Evolutionary conservation across 1,284 basidiomycete genomes (phyloP).

Genomic region (Rugiboletus extremiorientalis): DNA sequence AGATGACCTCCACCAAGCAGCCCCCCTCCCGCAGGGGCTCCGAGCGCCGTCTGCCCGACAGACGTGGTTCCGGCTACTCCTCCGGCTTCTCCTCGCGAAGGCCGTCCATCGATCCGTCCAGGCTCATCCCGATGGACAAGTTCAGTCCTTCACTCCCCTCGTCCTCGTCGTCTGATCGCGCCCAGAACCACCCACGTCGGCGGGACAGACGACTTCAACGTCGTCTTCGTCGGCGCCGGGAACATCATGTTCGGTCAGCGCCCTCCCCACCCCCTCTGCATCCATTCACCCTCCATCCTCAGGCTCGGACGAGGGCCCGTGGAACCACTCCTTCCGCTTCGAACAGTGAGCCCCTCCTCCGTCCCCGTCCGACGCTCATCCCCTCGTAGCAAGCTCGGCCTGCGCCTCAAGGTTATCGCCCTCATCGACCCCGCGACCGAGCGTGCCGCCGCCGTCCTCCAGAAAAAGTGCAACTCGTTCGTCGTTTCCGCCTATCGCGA

Average conservation of each 20-base stretch:
- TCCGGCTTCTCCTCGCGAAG: conserved; percentile 53
- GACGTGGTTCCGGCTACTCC: conserved; percentile 44
- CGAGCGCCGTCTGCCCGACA: conserved; percentile 38
- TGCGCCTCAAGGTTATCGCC: conserved; percentile 93
- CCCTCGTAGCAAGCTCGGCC: conserved; percentile 83
- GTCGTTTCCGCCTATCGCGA: conserved; percentile 92
- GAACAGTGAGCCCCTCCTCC: conserved; percentile 63
- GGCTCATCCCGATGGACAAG: conserved; percentile 79
- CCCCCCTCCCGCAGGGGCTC: conserved; percentile 36
- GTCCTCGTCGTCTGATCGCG: conserved; percentile 8
- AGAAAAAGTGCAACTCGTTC: conserved; percentile 92
- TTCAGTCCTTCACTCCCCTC: conserved; percentile 32
- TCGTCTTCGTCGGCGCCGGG: conserved; percentile 90
- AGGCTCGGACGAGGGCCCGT: conserved; percentile 86
- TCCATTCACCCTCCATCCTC: conserved; percentile 13
- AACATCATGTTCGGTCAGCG: conserved; percentile 90
- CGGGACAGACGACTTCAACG: conserved; percentile 77
- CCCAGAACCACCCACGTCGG: conserved; percentile 53
- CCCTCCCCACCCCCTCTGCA: conserved; percentile 1
- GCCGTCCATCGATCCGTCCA: conserved; percentile 72
- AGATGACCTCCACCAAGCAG: conserved; percentile 34
- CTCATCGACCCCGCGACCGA: conserved; percentile 90
- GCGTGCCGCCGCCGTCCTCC: conserved; percentile 79
- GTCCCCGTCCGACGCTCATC: conserved; percentile 7
- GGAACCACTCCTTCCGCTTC: conserved; percentile 95